A percentile compares a stretch with the other conserved stretches of the same genome.
These are phyloP conservation scores for Boletus pseudopeckii DNA, from an alignment of 768 basidiomycete genomes.

Conservation along the genomic window DNA sequence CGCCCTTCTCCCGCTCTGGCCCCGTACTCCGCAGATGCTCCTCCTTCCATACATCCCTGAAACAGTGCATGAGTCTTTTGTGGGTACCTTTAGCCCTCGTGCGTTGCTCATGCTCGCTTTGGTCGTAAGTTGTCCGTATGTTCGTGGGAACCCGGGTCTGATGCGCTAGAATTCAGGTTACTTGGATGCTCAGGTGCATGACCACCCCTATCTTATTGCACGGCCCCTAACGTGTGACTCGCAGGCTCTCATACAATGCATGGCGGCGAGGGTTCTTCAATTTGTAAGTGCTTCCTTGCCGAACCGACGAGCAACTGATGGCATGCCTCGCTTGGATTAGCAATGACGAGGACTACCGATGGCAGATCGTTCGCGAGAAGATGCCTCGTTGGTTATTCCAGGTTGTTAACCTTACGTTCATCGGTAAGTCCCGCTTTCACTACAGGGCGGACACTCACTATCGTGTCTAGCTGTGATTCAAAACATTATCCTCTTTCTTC, in stretches of 20 bases:
- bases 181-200: constrained; percentile 62
- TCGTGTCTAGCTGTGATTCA: constrained; percentile 57
- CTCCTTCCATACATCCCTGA: constrained; percentile 58
- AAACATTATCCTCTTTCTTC: constrained; percentile 73
- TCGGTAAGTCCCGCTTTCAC: constrained; percentile 42
- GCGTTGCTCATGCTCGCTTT: constrained; percentile 73
- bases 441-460: background rate
- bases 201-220: constrained; percentile 1
- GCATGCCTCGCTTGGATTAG: constrained; percentile 33
- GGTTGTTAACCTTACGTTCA: constrained; percentile 61
- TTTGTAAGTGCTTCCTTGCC: constrained; percentile 42
- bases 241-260: constrained; percentile 74
- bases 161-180: constrained; percentile 24
- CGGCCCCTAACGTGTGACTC: constrained; percentile 16
- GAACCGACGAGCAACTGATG: background rate
- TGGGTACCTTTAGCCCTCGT: constrained; percentile 60
- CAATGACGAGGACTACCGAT: constrained; percentile 89
- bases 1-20: constrained; percentile 68
- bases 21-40: constrained; percentile 32
- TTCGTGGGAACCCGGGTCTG: background rate
- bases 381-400: constrained; percentile 56
- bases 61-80: constrained; percentile 31
- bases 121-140: constrained; percentile 39
- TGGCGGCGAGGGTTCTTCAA: constrained; percentile 78
- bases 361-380: constrained; percentile 69